These are phyloP conservation scores for Thalassia testudinum DNA, from an alignment of 116 monocot genomes.

Conservation along the genomic window DNA sequence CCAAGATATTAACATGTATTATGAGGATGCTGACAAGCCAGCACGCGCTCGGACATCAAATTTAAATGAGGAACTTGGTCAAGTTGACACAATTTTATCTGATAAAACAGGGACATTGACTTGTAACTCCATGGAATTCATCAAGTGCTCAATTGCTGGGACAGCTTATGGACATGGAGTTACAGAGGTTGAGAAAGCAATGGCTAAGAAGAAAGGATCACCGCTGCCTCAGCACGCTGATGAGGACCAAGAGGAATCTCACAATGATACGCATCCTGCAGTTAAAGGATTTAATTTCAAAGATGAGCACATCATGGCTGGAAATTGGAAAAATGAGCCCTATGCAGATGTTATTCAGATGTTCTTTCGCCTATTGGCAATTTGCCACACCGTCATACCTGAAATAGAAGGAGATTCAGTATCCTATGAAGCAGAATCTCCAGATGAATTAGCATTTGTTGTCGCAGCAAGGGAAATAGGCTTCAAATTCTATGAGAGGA, in stretches of 20 bases:
- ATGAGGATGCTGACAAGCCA: conserved; percentile 69
- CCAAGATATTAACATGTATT: conserved; percentile 56
- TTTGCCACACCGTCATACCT: conserved; percentile 82
- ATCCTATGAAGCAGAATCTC: conserved; percentile 84
- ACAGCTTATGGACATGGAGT: conserved; percentile 59
- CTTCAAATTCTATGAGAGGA: conserved; percentile 65
- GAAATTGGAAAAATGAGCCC: conserved; percentile 50
- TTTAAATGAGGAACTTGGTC: conserved; percentile 76
- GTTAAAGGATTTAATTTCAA: conserved; percentile 79
- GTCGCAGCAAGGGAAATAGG: conserved; percentile 70
- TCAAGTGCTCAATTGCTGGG: conserved; percentile 74
- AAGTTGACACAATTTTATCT: conserved; percentile 62
- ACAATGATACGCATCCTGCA: conserved; percentile 5
- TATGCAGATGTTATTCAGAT: conserved; percentile 29
- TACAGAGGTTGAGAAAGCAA: conserved; percentile 75
- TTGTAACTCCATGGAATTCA: conserved; percentile 89
- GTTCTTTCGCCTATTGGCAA: conserved; percentile 49
- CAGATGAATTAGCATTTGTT: conserved; percentile 83
- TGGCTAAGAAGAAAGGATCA: conserved; percentile 47
- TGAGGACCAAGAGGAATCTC: conserved; percentile 5
- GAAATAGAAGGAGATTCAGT: conserved; percentile 39
- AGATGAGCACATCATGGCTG: conserved; percentile 44
- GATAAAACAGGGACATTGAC: conserved; percentile 89
- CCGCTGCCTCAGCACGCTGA: conserved; percentile 12
- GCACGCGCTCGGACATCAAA: conserved; percentile 78